phyloP scores from a whole-genome alignment of 495 filamentous ascomycete genomes.

The Aspergillus nidulans region DNA sequence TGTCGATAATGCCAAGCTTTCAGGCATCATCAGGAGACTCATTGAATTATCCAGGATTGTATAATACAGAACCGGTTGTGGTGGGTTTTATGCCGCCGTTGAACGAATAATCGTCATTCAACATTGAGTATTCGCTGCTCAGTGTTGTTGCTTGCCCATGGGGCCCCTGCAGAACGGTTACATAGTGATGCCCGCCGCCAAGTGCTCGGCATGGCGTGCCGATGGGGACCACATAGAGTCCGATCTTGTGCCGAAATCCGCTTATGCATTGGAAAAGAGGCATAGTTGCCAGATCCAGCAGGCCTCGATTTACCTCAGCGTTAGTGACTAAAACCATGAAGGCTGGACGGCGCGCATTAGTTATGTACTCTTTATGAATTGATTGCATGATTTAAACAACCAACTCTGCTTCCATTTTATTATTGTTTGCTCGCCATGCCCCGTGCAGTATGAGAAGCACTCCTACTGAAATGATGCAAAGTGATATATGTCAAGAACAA shows the following conservation, averaged over 20 bases:
- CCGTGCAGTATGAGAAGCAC: neutral
- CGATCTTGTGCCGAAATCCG: slow-evolving; percentile 22
- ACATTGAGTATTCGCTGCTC: neutral
- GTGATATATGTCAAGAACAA: too few relatives aligned
- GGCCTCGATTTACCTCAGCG: neutral
- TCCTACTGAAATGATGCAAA: too few relatives aligned
- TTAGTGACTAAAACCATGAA: neutral
- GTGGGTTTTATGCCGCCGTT: neutral
- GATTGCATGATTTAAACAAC: neutral
- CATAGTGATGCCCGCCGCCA: neutral
- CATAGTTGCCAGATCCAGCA: slow-evolving; percentile 12
- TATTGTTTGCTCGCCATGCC: neutral
- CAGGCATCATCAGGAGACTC: slow-evolving; percentile 1
- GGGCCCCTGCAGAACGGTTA: slow-evolving; percentile 1
- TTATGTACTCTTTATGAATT: neutral
- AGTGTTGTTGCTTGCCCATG: neutral
- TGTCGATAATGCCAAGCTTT: slow-evolving; percentile 12
- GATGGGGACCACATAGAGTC: neutral
- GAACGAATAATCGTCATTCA: neutral
- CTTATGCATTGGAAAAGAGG: slow-evolving; percentile 10
- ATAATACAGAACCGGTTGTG: neutral
- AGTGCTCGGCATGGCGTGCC: slow-evolving; percentile 19
- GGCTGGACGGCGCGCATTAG: neutral
- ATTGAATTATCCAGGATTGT: slow-evolving; percentile 11
- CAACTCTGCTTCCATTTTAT: neutral